Evolutionary conservation across 805 yeast species (phyloP).

Genomic region (Kurtzmaniella fragi): DNA sequence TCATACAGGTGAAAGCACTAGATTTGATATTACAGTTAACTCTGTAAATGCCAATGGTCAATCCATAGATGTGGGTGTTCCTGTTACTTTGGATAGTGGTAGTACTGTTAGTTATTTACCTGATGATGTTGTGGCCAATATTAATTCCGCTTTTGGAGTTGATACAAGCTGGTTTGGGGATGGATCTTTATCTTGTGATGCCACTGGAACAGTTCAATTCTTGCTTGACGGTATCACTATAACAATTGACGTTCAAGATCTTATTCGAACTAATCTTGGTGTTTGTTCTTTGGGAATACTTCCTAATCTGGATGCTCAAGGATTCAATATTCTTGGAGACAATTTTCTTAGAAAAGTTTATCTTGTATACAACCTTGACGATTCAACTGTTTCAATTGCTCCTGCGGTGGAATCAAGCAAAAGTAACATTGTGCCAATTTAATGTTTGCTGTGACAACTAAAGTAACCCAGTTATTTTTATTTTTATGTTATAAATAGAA

Average conservation of each 20-base stretch:
- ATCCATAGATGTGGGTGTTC: not conserved
- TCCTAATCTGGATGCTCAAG: not conserved
- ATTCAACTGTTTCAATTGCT: constrained; percentile 50
- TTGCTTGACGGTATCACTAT: constrained; percentile 56
- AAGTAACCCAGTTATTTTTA: no score
- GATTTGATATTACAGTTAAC: constrained; percentile 42
- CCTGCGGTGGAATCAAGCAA: constrained; percentile 21
- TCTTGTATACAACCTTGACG: constrained; percentile 60
- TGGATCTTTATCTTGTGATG: not conserved
- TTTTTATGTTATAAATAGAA: no score
- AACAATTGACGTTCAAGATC: constrained; percentile 38
- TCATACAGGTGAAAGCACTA: constrained; percentile 17
- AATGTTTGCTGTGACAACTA: no score
- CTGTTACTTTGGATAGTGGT: constrained; percentile 45
- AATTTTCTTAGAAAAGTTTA: constrained; percentile 59
- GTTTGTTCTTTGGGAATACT: no score
- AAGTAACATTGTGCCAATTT: constrained; percentile 30
- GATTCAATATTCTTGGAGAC: constrained; percentile 51
- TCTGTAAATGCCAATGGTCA: constrained; percentile 19
- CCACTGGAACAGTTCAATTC: constrained; percentile 10
- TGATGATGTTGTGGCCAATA: not conserved
- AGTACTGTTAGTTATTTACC: constrained; percentile 49
- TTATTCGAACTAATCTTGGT: constrained; percentile 12
- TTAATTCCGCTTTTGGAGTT: not conserved
- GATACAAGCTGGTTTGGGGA: not conserved